phyloP scores from a whole-genome alignment of 2,329 filamentous ascomycete species.

The Paraphaeosphaeria minitans region DNA sequence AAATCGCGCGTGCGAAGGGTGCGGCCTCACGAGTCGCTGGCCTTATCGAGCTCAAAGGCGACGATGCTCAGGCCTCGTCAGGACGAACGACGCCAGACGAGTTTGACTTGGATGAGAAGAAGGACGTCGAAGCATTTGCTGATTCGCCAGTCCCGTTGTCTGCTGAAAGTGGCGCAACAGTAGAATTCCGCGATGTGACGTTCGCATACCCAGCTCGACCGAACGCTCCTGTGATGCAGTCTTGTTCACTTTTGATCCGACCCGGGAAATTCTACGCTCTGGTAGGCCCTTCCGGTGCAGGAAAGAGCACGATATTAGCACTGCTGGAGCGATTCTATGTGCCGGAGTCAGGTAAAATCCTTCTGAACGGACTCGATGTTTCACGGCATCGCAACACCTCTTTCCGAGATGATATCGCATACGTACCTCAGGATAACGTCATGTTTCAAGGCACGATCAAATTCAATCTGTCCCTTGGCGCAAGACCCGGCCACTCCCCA shows the following conservation, averaged over 20 bases:
- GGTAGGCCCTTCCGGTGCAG: constrained; percentile 69
- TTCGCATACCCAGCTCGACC: constrained; percentile 71
- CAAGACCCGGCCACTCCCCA: constrained; percentile 60
- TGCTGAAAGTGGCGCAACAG: constrained; percentile 63
- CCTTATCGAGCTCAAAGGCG: constrained; percentile 47
- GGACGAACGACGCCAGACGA: constrained; percentile 88
- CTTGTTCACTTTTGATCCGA: constrained; percentile 61
- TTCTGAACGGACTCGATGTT: constrained; percentile 59
- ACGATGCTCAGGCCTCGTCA: constrained; percentile 55
- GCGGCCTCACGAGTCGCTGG: constrained; percentile 81
- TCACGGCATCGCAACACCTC: constrained; percentile 44
- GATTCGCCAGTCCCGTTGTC: constrained; percentile 61
- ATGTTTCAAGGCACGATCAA: constrained; percentile 56
- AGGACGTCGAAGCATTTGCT: constrained; percentile 40
- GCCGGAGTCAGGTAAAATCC: constrained; percentile 56
- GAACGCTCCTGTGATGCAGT: constrained; percentile 61
- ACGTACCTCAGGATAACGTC: constrained; percentile 56
- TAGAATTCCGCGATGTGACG: constrained; percentile 63
- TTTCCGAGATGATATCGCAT: constrained; percentile 53
- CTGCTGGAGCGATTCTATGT: constrained; percentile 61
- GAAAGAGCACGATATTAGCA: constrained; percentile 68
- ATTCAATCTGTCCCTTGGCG: constrained; percentile 55
- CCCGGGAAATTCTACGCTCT: constrained; percentile 67
- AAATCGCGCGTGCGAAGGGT: constrained; percentile 69
- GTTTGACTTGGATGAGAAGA: constrained; percentile 68